Evolutionary conservation across 164 flowering plant genomes (phyloP).

Genomic region (Vitis cinerea): DNA sequence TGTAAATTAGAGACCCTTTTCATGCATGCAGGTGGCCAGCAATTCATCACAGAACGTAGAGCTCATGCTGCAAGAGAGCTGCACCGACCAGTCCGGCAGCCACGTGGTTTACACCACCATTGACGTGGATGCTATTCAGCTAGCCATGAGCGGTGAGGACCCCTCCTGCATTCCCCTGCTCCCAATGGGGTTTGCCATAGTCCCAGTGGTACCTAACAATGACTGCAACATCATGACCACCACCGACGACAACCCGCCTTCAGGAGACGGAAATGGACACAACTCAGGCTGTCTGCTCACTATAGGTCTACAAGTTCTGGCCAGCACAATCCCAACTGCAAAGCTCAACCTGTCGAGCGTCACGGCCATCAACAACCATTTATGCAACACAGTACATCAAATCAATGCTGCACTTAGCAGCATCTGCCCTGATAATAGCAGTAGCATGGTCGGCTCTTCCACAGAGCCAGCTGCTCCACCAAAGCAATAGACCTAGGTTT

Average conservation of each 20-base stretch:
- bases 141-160: constrained; percentile 84
- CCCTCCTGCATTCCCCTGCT: constrained; percentile 88
- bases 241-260: constrained; percentile 1
- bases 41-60: constrained; percentile 88
- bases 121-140: constrained; percentile 71
- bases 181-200: constrained; percentile 71
- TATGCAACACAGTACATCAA: constrained; percentile 68
- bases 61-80: constrained; percentile 93
- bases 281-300: constrained; percentile 70
- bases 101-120: constrained; percentile 76
- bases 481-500: constrained; percentile 12
- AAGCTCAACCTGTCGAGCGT: constrained; percentile 75
- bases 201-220: constrained; percentile 30
- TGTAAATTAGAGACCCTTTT: not conserved
- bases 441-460: constrained; percentile 16
- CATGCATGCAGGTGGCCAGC: constrained; percentile 65
- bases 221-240: not conserved
- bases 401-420: constrained; percentile 51
- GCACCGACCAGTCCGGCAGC: constrained; percentile 81
- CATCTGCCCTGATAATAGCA: constrained; percentile 12
- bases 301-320: constrained; percentile 75
- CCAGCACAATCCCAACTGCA: constrained; percentile 67
- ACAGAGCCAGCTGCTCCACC: constrained; percentile 23
- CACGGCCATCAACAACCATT: constrained; percentile 66
- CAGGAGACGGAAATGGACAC: constrained; percentile 1